A percentile compares a stretch with the other conserved stretches of the same genome.
These are phyloP conservation scores for Collybia sordida DNA, from an alignment of 768 basidiomycete species.

Conservation along the genomic window DNA sequence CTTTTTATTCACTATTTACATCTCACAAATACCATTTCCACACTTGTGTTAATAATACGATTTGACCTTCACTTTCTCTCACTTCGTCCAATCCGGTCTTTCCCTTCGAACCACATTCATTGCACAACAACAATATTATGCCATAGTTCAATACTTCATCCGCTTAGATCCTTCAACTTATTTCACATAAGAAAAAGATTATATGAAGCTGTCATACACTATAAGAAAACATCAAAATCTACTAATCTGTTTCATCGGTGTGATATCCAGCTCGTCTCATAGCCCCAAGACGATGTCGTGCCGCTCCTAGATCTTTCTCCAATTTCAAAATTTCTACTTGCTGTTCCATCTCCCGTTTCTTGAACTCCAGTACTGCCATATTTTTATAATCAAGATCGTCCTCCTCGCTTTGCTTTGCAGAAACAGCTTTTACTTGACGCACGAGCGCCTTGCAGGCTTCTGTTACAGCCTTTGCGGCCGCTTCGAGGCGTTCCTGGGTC, in stretches of 20 bases:
- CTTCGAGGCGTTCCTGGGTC: slow-evolving; percentile 94
- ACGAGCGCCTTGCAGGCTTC: slow-evolving; percentile 97
- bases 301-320: slow-evolving; percentile 92
- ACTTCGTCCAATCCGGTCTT: background rate
- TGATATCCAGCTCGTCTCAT: slow-evolving; percentile 92
- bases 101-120: background rate
- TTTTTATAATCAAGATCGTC: slow-evolving; percentile 88
- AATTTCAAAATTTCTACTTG: slow-evolving; percentile 97
- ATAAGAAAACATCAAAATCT: slow-evolving; percentile 2
- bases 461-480: slow-evolving; percentile 96
- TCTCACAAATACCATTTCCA: slow-evolving; percentile 11
- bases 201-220: slow-evolving; percentile 12
- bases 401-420: slow-evolving; percentile 75
- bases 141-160: background rate
- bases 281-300: slow-evolving; percentile 75
- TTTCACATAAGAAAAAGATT: slow-evolving; percentile 10
- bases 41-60: slow-evolving; percentile 12
- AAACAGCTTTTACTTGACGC: slow-evolving; percentile 92
- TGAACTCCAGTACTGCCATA: slow-evolving; percentile 95
- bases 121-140: background rate
- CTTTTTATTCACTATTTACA: slow-evolving; percentile 13
- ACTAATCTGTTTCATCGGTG: slow-evolving; percentile 75
- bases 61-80: slow-evolving; percentile 1
- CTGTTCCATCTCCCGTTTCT: slow-evolving; percentile 97
- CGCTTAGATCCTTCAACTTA: slow-evolving; percentile 1